These are phyloP conservation scores for Penicillium cataractarum DNA, from an alignment of 495 filamentous ascomycete species.

Conservation along the genomic window DNA sequence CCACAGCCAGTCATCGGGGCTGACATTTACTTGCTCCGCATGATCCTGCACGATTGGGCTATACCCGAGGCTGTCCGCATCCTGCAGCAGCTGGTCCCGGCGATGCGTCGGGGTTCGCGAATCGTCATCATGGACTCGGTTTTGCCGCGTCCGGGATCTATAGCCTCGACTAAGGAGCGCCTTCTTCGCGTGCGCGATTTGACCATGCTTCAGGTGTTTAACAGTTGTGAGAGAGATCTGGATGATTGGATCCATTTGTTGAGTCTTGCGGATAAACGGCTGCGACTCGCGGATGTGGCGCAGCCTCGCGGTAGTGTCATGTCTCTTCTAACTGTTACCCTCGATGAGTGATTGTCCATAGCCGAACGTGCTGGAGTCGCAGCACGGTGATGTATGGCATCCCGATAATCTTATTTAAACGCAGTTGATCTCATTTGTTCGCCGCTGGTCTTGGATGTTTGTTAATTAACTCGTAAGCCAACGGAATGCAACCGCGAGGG, in stretches of 20 bases:
- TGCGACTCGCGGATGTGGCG: too few relatives aligned
- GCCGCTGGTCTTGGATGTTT: too few relatives aligned
- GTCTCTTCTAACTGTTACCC: too few relatives aligned
- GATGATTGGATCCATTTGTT: conserved; percentile 35
- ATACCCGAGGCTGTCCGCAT: conserved; percentile 33
- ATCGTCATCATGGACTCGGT: neutral
- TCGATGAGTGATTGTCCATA: too few relatives aligned
- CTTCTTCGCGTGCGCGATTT: conserved; percentile 39
- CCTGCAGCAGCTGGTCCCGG: conserved; percentile 36
- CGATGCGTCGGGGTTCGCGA: neutral
- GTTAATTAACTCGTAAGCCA: too few relatives aligned
- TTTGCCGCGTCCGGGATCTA: neutral
- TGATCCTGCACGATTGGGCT: conserved; percentile 56
- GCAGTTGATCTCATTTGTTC: too few relatives aligned
- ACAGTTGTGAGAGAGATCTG: conserved; percentile 41
- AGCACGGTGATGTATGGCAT: too few relatives aligned
- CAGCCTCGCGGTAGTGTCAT: too few relatives aligned
- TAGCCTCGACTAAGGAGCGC: conserved; percentile 24
- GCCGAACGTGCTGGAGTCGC: too few relatives aligned
- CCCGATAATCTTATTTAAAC: too few relatives aligned
- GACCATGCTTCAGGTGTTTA: conserved; percentile 43
- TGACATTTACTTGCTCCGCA: conserved; percentile 57
- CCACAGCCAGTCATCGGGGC: conserved; percentile 50
- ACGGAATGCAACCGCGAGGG: too few relatives aligned
- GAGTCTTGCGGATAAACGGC: too few relatives aligned